These are phyloP conservation scores for Phytopythium vexans DNA, from an alignment of 352 stramenopile genomes.

Conservation along the genomic window DNA sequence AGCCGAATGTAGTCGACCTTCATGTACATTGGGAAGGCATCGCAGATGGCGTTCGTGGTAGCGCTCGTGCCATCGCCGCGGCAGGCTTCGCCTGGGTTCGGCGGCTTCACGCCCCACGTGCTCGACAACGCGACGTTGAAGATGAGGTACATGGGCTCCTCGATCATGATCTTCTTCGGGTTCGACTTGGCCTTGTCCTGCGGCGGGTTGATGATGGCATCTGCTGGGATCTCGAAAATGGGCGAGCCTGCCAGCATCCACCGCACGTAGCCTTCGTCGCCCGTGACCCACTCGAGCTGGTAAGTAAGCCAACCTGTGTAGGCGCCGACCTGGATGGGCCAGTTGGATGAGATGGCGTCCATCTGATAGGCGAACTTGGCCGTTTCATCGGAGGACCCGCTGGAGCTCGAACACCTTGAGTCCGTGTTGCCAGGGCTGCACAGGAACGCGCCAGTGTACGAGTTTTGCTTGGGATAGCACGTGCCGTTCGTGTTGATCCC, in stretches of 20 bases:
- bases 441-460: conserved; percentile 52
- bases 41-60: conserved; percentile 60
- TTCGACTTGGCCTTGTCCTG: conserved; percentile 39
- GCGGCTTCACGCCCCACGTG: conserved; percentile 38
- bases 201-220: conserved; percentile 37
- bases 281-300: conserved; percentile 60
- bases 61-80: conserved; percentile 47
- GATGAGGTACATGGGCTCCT: conserved; percentile 70
- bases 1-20: conserved; percentile 87
- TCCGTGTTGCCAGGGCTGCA: conserved; percentile 43
- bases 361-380: conserved; percentile 29
- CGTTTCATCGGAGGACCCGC: conserved; percentile 13
- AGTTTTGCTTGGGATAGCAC: conserved; percentile 55
- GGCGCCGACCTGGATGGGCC: no score
- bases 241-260: conserved; percentile 48
- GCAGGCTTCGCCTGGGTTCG: conserved; percentile 35
- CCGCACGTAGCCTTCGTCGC: conserved; percentile 44
- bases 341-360: no score
- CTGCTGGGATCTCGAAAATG: conserved; percentile 58
- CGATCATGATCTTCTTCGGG: conserved; percentile 48
- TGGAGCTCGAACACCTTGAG: conserved; percentile 19
- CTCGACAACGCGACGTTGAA: conserved; percentile 55
- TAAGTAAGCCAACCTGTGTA: no score
- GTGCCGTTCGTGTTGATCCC: conserved; percentile 45
- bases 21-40: conserved; percentile 81